A percentile compares a stretch with the other conserved stretches of the same genome.
Evolutionary conservation across 202 grass and related monocot genomes (phyloP).

Genomic region (Brachypodium distachyon): DNA sequence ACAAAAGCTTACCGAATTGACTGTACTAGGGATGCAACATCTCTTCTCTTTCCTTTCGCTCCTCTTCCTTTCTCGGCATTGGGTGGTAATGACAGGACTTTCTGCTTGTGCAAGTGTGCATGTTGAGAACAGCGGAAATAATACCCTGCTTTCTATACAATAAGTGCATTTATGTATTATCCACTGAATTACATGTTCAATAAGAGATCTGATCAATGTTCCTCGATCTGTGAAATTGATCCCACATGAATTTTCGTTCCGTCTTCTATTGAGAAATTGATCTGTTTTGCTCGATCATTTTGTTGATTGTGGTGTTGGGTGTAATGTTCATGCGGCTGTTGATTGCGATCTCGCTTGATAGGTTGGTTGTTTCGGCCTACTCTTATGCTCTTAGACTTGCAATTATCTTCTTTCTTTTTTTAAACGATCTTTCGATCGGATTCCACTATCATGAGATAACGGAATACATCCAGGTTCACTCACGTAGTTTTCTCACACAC

Average conservation of each 20-base stretch:
- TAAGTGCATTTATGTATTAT: conserved; percentile 18
- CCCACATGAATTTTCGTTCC: not conserved
- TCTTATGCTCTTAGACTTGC: too few relatives aligned
- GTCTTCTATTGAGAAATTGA: too few relatives aligned
- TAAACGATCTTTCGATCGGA: too few relatives aligned
- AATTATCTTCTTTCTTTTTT: too few relatives aligned
- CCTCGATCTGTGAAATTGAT: not conserved
- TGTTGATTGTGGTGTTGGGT: too few relatives aligned
- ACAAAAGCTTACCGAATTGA: conserved; percentile 30
- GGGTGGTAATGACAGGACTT: conserved; percentile 27
- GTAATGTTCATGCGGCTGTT: too few relatives aligned
- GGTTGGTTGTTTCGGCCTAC: too few relatives aligned
- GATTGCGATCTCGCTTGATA: too few relatives aligned
- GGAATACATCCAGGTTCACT: too few relatives aligned
- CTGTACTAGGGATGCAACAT: conserved; percentile 18
- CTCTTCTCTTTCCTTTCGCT: not conserved
- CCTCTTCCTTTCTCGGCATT: conserved; percentile 31
- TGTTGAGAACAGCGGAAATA: conserved; percentile 22
- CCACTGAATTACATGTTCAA: conserved; percentile 7
- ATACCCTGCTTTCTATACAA: conserved; percentile 9
- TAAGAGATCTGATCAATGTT: not conserved
- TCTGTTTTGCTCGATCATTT: too few relatives aligned
- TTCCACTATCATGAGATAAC: too few relatives aligned
- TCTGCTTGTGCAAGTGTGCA: conserved; percentile 19
- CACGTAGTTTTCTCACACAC: too few relatives aligned